These are phyloP conservation scores for Hypoxylon sp. DNA, from an alignment of 2,329 filamentous ascomycete species.

Conservation along the genomic window DNA sequence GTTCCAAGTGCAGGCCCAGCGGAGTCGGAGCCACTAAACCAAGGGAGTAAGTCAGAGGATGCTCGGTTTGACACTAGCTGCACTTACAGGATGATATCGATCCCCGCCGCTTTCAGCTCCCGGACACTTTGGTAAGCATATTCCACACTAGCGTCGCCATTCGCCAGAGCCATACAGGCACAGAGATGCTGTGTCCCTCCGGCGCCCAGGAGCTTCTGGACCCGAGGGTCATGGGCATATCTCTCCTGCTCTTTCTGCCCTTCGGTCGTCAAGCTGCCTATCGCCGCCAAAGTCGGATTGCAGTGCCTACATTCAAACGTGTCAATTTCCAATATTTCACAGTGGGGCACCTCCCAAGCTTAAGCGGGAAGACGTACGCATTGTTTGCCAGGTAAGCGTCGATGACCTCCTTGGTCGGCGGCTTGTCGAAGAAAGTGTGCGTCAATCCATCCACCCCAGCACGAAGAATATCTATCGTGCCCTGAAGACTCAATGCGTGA, in stretches of 20 bases:
- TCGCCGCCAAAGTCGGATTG: slow-evolving; percentile 44
- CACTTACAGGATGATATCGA: slow-evolving; percentile 35
- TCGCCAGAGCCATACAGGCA: slow-evolving; percentile 25
- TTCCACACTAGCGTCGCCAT: slow-evolving; percentile 11
- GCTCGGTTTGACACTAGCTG: background rate
- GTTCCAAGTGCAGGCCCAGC: slow-evolving; percentile 32
- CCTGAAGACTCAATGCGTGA: slow-evolving; percentile 46
- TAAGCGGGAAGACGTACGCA: slow-evolving; percentile 27
- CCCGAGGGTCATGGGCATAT: slow-evolving; percentile 41
- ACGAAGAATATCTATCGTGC: slow-evolving; percentile 48
- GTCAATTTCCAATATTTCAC: background rate
- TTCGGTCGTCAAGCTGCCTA: slow-evolving; percentile 45
- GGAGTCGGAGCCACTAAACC: slow-evolving; percentile 29
- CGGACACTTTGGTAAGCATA: slow-evolving; percentile 36
- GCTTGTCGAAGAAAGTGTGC: slow-evolving; percentile 51
- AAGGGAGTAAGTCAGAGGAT: background rate
- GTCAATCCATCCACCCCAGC: slow-evolving; percentile 50
- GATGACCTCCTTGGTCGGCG: slow-evolving; percentile 43
- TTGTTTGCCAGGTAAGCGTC: slow-evolving; percentile 41
- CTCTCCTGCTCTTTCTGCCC: slow-evolving; percentile 39
- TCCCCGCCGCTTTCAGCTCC: slow-evolving; percentile 29
- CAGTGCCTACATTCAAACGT: slow-evolving; percentile 24
- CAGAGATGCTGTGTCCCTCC: slow-evolving; percentile 21
- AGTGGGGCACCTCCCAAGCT: background rate
- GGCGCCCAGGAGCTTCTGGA: slow-evolving; percentile 10